Evolutionary conservation across 208 protist species (phyloP).

Genomic region (Angomonas desouzai): DNA sequence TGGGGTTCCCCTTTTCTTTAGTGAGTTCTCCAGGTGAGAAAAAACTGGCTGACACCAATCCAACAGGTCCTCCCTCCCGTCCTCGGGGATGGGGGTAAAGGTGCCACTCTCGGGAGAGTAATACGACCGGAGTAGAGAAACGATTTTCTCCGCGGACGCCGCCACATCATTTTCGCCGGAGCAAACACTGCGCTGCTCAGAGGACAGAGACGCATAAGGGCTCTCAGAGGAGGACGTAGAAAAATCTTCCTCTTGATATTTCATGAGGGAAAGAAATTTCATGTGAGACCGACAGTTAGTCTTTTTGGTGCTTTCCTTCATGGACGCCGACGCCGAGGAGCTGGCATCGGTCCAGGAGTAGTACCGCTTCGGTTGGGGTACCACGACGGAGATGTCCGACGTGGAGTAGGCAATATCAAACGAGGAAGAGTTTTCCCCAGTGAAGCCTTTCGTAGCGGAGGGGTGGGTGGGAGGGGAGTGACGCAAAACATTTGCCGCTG

Average conservation of each 20-base stretch:
- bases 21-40: neutral
- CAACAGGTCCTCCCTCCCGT: conserved; percentile 8
- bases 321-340: neutral
- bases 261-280: conserved; percentile 7
- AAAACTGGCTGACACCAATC: conserved; percentile 15
- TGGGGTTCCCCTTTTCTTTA: conserved; percentile 8
- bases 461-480: no score
- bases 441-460: neutral
- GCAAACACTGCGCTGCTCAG: neutral
- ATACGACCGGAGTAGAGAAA: neutral
- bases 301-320: neutral
- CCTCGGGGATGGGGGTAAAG: conserved; percentile 13
- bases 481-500: no score
- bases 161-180: neutral
- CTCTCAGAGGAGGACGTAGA: neutral
- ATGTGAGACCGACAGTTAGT: neutral
- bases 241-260: neutral
- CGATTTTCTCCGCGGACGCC: neutral
- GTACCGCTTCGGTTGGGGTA: neutral
- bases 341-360: conserved; percentile 6
- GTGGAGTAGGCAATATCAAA: conserved; percentile 3
- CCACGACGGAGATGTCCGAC: neutral
- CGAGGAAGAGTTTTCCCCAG: neutral
- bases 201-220: neutral
- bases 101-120: neutral